These are phyloP conservation scores for Omphalea diandra DNA, from an alignment of 441 rosid species.

Conservation along the genomic window DNA sequence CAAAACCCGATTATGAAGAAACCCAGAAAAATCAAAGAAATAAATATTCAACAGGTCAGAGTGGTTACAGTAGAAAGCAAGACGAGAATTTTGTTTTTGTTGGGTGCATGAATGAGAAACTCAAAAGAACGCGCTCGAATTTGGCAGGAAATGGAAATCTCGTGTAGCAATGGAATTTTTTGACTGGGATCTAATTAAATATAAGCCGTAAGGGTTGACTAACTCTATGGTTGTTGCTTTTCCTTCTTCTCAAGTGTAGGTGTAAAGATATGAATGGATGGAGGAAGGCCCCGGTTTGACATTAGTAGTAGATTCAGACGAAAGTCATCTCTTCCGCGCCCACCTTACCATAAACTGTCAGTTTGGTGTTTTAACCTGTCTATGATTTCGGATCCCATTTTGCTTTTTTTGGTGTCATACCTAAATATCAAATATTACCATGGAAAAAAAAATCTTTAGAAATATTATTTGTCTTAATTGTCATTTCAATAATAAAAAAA, in stretches of 20 bases:
- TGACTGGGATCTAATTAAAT: neutral
- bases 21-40: neutral
- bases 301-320: too few relatives aligned
- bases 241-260: neutral
- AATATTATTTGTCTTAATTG: too few relatives aligned
- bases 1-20: neutral
- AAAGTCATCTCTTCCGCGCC: slow-evolving; percentile 16
- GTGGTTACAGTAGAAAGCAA: slow-evolving; percentile 5
- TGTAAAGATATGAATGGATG: slow-evolving; percentile 13
- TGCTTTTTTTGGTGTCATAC: neutral
- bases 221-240: neutral
- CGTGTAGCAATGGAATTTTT: neutral
- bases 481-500: too few relatives aligned
- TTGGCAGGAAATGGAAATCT: neutral
- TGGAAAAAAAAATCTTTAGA: too few relatives aligned
- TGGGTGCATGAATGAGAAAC: neutral
- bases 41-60: slow-evolving; percentile 3
- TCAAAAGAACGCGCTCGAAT: neutral
- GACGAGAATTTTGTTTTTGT: neutral
- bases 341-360: slow-evolving; percentile 16
- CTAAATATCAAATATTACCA: too few relatives aligned
- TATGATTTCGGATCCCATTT: neutral
- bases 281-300: too few relatives aligned
- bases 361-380: slow-evolving; percentile 9
- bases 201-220: slow-evolving; percentile 3